Base-by-base conservation (phyloP, 2,329 filamentous ascomycete genomes). In the Myriosclerotinia scirpicola region DNA sequence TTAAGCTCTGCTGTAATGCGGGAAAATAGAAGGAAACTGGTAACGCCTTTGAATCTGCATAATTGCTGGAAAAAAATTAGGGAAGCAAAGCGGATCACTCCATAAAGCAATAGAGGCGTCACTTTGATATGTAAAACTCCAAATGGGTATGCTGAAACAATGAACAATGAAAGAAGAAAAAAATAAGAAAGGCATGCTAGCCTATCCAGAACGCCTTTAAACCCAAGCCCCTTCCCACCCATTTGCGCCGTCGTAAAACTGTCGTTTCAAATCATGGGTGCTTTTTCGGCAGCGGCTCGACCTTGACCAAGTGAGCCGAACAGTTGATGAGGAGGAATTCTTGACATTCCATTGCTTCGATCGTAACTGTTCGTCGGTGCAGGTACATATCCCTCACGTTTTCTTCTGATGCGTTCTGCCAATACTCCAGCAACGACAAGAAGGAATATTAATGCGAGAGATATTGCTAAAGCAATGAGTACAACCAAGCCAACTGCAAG, bases 321-420 rank as follows among this genome's bases (percentile, higher is more conserved):
- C 14, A 77, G 80, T 76, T 89, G 84, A 62, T 83, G 81, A 3
- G 87, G 87, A 15, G 87, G 87, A 68, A 89, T 83, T 69, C 85
- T 80, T 71, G 82, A 80, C 70, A 88, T 85, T 63, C 84, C 84
- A 69, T 81, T 85, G 65, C 82, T 82, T 52, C 84, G 81, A 74
- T 88, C 86, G 70, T 83, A 85, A 81, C 85, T 85, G 46, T 82
- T 85, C 22, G 88, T 90, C 5, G 89, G 88, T 46, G 91, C 91
- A n/a, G 89, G 91, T 17, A 87, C 81, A 72, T 96, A 96, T 60
- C 92, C 92, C 76, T 94, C 90, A 59, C 87, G 85, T 80, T 85
- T 89, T 79, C 92, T 90, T 73, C 91, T 86, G 68, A 90, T 82
- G 68, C 91, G 87, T 79, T 95, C 91, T 67, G 93, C 82, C 54